Conservation (phyloP, 108 stramenopile genomes). For the Fistulifera solaris region DNA sequence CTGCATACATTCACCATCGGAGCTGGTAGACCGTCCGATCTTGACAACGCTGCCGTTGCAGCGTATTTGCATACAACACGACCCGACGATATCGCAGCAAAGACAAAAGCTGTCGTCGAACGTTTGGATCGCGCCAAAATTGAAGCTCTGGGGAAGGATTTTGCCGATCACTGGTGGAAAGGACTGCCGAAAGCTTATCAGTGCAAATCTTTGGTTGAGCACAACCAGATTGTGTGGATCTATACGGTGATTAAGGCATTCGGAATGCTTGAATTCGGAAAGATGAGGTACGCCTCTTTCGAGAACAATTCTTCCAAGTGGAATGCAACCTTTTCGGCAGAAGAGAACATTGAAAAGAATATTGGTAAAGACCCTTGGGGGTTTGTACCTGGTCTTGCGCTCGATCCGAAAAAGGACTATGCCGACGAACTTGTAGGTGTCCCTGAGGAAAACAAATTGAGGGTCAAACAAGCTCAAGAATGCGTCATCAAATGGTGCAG, state of each 20-base stretch:
- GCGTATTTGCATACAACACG: conserved; percentile 27
- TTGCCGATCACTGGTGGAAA: conserved; percentile 54
- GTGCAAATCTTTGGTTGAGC: conserved; percentile 38
- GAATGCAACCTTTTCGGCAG: conserved; percentile 32
- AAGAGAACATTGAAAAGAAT: conserved; percentile 57
- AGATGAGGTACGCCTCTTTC: conserved; percentile 52
- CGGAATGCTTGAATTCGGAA: conserved; percentile 73
- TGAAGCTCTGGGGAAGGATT: conserved; percentile 59
- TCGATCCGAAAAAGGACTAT: conserved; percentile 47
- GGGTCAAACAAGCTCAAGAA: conserved; percentile 47
- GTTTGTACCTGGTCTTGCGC: conserved; percentile 47
- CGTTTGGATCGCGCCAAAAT: conserved; percentile 45
- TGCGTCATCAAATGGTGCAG: conserved; percentile 51
- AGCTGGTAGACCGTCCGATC: conserved; percentile 62
- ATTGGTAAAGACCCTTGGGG: conserved; percentile 28
- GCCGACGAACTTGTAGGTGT: conserved; percentile 37
- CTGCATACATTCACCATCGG: conserved; percentile 61
- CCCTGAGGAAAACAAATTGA: conserved; percentile 41
- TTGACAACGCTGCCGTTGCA: conserved; percentile 58
- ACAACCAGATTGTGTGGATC: conserved; percentile 65
- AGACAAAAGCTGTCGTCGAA: conserved; percentile 10
- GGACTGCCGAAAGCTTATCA: conserved; percentile 61
- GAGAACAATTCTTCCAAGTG: conserved; percentile 42
- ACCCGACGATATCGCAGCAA: conserved; percentile 17
- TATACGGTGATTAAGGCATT: conserved; percentile 65